Percentiles rank a stretch among this genome's conserved stretches.
Evolutionary conservation across 2,329 filamentous ascomycete genomes (phyloP).

Genomic region (Alternaria ventricosa): DNA sequence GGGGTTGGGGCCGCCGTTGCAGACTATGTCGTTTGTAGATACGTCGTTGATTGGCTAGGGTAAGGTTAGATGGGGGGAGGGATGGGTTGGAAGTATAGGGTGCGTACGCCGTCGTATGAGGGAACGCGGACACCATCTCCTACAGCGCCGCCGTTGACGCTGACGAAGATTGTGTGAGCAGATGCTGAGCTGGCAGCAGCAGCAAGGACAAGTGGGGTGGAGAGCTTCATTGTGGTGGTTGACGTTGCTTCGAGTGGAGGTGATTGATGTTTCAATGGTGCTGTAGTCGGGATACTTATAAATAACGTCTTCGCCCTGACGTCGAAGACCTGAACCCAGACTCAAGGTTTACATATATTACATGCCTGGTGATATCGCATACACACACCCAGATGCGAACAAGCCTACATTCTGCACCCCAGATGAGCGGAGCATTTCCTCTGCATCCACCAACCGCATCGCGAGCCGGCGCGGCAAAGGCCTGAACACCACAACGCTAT

Average conservation of each 20-base stretch:
- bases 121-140: slow-evolving; percentile 61
- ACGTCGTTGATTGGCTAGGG: slow-evolving; percentile 61
- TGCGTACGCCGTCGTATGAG: slow-evolving; percentile 40
- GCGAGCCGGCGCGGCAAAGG: neutral
- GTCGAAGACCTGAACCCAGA: neutral
- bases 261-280: neutral
- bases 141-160: slow-evolving; percentile 55
- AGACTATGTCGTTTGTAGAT: slow-evolving; percentile 61
- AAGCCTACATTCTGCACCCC: neutral
- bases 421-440: slow-evolving; percentile 16
- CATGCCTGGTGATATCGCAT: slow-evolving; percentile 13
- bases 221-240: slow-evolving; percentile 35
- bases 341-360: neutral
- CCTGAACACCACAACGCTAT: neutral
- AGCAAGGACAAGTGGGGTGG: slow-evolving; percentile 31
- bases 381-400: neutral
- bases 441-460: slow-evolving; percentile 25
- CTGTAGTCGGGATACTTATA: slow-evolving; percentile 8
- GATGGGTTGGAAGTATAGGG: neutral
- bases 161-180: slow-evolving; percentile 61
- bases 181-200: slow-evolving; percentile 46
- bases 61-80: neutral
- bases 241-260: neutral
- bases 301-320: neutral
- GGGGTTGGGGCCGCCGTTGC: slow-evolving; percentile 65